Percentiles rank a stretch among this genome's conserved stretches.
Evolutionary conservation across 768 basidiomycete genomes (phyloP).

Genomic region (Gyrodon lividus): DNA sequence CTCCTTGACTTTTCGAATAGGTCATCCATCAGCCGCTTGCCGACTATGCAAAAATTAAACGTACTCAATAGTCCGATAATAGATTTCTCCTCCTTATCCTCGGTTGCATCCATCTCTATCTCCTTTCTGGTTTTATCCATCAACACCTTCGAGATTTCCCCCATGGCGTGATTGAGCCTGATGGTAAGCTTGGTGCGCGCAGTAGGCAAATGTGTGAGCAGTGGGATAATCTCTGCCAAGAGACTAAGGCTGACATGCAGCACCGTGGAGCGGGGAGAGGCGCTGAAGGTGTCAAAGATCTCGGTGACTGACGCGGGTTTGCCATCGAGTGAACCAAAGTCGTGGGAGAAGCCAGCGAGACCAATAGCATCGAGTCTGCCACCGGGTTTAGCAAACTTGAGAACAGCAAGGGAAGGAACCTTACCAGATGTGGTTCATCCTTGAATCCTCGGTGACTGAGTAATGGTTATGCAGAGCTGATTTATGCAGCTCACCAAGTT

Average conservation of each 20-base stretch:
- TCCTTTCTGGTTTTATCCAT: slow-evolving; percentile 37
- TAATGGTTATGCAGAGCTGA: neutral
- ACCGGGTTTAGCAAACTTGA: neutral
- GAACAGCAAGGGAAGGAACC: neutral
- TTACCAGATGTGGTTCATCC: slow-evolving; percentile 38
- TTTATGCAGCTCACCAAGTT: slow-evolving; percentile 21
- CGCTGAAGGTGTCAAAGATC: slow-evolving; percentile 37
- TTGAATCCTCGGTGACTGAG: neutral
- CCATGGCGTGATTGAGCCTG: slow-evolving; percentile 35
- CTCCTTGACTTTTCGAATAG: slow-evolving; percentile 33
- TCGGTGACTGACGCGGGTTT: slow-evolving; percentile 41
- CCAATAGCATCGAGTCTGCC: slow-evolving; percentile 56
- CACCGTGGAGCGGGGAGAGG: slow-evolving; percentile 21
- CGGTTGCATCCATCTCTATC: slow-evolving; percentile 22
- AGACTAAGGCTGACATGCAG: slow-evolving; percentile 36
- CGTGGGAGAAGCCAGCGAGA: too few relatives aligned
- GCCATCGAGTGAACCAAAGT: slow-evolving; percentile 54
- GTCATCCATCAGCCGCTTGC: neutral
- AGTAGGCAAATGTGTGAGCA: slow-evolving; percentile 38
- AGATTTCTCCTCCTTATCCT: slow-evolving; percentile 23
- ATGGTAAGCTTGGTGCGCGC: slow-evolving; percentile 29
- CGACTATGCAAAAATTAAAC: slow-evolving; percentile 20
- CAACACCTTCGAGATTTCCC: slow-evolving; percentile 39
- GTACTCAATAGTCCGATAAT: slow-evolving; percentile 26
- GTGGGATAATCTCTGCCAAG: slow-evolving; percentile 37